Evolutionary conservation across 352 stramenopile genomes (phyloP), one percentile per base, ranked within the genome.

Genomic region (Globisporangium acanthophoron): DNA sequence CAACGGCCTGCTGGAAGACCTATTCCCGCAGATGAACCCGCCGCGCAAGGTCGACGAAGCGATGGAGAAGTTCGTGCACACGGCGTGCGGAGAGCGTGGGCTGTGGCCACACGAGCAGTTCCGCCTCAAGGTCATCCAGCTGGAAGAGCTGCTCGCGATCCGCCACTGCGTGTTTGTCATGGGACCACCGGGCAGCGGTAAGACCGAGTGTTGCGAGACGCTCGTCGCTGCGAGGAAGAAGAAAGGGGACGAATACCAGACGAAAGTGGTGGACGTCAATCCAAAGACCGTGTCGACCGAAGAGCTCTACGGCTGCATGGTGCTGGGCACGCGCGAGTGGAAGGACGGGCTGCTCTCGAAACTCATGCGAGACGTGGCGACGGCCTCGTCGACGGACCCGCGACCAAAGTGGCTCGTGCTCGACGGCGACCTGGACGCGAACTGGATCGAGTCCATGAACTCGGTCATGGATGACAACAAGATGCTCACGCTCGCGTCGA

Each of bases 101-200:
- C 73, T 97, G 40, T 96, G 91, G 76, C 91, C 94, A 13, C 88
- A 98, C 54, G 90, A 97, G 29, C 70, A 82, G 8, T 98, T 99
- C 54, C 77, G 88, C 3, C 76, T 98, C 16, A 98, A 98, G 67
- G 81, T 97, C 31, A 85, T 98, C n/a, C 91, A 98, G 51, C 76
- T 98, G 0, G 88, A 98, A 50, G 96, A 98, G 55, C 62, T 98
- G 18, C 66, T 98, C 13, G 88, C 73, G 11, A 95, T 98, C 47
- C 86, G 96, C 9, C 96, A 98, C 65, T 98, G 90, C 58, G 93
- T 98, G 0, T 98, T 98, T 59, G 59, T 98, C 40, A 98, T 98
- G 88, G 96, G 96, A 0, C 86, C 92, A 1, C 75, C 93, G 0
- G 96, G 88, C 1, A 90, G 87, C 44, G 96, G 94, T 20, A 99